Percentiles rank a stretch among this genome's conserved stretches.
Conservation (phyloP, 164 flowering plant species). For the Hamamelis virginiana region DNA sequence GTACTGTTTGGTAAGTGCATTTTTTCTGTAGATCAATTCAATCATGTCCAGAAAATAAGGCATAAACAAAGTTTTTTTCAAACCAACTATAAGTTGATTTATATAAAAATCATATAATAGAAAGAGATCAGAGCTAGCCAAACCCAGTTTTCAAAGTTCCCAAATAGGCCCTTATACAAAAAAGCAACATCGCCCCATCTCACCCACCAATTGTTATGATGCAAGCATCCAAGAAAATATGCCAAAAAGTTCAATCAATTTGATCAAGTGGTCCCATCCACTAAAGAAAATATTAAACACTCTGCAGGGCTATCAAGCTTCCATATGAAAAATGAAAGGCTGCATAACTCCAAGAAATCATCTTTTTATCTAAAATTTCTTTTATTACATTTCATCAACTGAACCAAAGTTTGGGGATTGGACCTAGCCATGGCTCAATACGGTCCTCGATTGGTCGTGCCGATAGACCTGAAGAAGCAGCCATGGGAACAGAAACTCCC, state of each 20-base stretch:
- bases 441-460: constrained; percentile 49
- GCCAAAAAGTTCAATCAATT: constrained; percentile 7
- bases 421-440: constrained; percentile 27
- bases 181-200: too few species aligned
- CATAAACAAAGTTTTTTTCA: too few species aligned
- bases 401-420: background rate
- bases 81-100: too few species aligned
- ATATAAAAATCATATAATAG: too few species aligned
- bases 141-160: too few species aligned
- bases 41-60: too few species aligned
- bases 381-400: too few species aligned
- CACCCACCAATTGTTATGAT: background rate
- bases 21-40: too few species aligned
- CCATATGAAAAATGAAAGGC: constrained; percentile 10
- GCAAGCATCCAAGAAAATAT: background rate
- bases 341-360: background rate
- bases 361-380: background rate
- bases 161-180: too few species aligned
- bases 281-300: background rate
- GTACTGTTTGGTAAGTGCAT: too few species aligned
- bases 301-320: constrained; percentile 16
- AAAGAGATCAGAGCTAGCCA: too few species aligned
- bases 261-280: constrained; percentile 23
- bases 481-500: constrained; percentile 56
- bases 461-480: constrained; percentile 60